Base-by-base conservation (phyloP, 768 basidiomycete genomes). In the Phallus indusiatus region DNA sequence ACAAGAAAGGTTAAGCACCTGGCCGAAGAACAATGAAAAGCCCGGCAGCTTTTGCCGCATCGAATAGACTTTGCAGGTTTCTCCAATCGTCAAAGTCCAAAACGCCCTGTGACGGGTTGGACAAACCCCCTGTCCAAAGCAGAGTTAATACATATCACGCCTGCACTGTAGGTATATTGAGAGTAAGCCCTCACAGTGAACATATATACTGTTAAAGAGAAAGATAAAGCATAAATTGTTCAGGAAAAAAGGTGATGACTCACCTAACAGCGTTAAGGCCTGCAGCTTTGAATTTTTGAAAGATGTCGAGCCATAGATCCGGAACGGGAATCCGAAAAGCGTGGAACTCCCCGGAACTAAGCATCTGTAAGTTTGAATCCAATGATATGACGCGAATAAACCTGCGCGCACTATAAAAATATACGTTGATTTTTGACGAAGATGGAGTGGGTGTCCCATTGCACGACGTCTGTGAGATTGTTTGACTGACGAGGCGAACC, bases 271-370 rank as follows among this genome's bases (percentile, higher is more conserved):
- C 81, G 64, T 91, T 93, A 60, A 93, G 74, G 11, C 90, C 90
- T 0, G 86, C 83, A 5, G 88, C 90, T 65, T 88, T 88, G 60
- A 82, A 74, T 67, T 88, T 92, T 63, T 92, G 84, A 47, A 92
- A 78, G 53, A 92, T 82, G 65, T 91, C 90, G 12, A 82, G 76
- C 89, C 90, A 93, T 57, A 92, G 70, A 2, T 81, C 81, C 16
- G 86, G 88, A 0, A 90, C 85, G 10, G 88, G 90, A 8, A 92
- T 72, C 21, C 88, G 81, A 73, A 88, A 92, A 0, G 88, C 81
- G 65, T 91, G 90, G 68, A 90, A 89, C 69, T 91, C 90, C 59
- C 90, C 90, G 0, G 87, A 88, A 64, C 89, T 90, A 60, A 8
- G 34, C 36, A 33, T 51, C 22, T 54, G 21, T 54, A 46, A 28